phyloP scores from a whole-genome alignment of 352 stramenopile genomes.

The Globisporangium iwayamae region DNA sequence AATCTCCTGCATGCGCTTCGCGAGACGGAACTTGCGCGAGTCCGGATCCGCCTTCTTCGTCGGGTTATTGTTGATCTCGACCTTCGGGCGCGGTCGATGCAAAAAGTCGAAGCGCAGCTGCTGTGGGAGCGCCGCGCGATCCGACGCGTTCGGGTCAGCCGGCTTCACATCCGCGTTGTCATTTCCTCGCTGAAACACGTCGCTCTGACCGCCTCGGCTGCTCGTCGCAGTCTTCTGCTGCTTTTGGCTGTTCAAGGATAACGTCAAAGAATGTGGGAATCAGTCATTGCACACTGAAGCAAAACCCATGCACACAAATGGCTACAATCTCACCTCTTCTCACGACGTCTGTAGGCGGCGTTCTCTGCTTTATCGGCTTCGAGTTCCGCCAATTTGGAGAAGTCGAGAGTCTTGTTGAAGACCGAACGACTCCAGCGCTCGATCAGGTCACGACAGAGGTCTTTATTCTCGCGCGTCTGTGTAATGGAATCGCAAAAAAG shows the following conservation, averaged over 20 bases:
- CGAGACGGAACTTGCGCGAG: slow-evolving; percentile 74
- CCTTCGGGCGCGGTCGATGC: slow-evolving; percentile 77
- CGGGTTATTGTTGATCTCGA: slow-evolving; percentile 59
- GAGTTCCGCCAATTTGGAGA: slow-evolving; percentile 79
- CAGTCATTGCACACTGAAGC: background rate
- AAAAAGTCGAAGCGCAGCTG: slow-evolving; percentile 82
- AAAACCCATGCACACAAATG: background rate
- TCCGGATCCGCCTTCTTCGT: slow-evolving; percentile 70
- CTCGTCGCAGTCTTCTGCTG: slow-evolving; percentile 41
- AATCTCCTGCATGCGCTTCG: slow-evolving; percentile 87
- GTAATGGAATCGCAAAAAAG: background rate
- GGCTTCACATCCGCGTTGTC: slow-evolving; percentile 32
- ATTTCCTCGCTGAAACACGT: slow-evolving; percentile 44
- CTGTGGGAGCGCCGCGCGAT: slow-evolving; percentile 67
- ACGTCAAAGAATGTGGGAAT: background rate
- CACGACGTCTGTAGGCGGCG: slow-evolving; percentile 60
- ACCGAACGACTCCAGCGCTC: slow-evolving; percentile 86
- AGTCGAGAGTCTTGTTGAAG: slow-evolving; percentile 88
- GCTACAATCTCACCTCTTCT: slow-evolving; percentile 29
- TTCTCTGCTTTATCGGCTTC: slow-evolving; percentile 86
- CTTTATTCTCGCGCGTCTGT: slow-evolving; percentile 84
- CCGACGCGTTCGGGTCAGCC: slow-evolving; percentile 37
- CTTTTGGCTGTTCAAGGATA: slow-evolving; percentile 22
- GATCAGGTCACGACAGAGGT: slow-evolving; percentile 78
- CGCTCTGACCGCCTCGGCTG: slow-evolving; percentile 27